phyloP scores from a whole-genome alignment of 257 asterid species.

The Nicotiana tabacum region DNA sequence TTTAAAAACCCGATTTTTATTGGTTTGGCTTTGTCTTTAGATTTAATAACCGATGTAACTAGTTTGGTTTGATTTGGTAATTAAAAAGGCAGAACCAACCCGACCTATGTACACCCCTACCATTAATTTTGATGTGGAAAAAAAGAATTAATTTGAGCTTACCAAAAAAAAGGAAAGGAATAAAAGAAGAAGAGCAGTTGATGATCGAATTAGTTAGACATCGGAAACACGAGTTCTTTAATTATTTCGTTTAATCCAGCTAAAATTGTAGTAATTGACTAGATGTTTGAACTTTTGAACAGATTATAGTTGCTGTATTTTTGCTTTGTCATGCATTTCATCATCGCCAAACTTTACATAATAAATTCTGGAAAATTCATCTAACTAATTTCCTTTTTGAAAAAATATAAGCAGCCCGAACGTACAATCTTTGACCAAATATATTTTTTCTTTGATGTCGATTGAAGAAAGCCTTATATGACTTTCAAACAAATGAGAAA shows the following conservation, averaged over 20 bases:
- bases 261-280: neutral
- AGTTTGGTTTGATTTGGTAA: too few species aligned
- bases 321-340: neutral
- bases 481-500: neutral
- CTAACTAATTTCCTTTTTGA: neutral
- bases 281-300: neutral
- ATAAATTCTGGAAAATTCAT: neutral
- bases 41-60: too few species aligned
- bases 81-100: too few species aligned
- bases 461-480: neutral
- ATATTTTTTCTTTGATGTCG: neutral
- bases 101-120: too few species aligned
- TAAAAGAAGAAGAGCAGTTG: too few species aligned
- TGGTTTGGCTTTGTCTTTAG: too few species aligned
- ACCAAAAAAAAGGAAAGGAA: too few species aligned
- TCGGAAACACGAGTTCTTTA: neutral
- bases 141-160: neutral
- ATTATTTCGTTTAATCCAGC: neutral
- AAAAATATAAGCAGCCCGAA: neutral
- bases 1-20: too few species aligned
- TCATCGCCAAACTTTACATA: neutral
- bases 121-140: neutral
- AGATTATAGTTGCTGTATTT: neutral
- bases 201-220: neutral
- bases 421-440: neutral